Evolutionary conservation across 805 yeast genomes (phyloP).

Genomic region (Saccharomycopsis sp.): DNA sequence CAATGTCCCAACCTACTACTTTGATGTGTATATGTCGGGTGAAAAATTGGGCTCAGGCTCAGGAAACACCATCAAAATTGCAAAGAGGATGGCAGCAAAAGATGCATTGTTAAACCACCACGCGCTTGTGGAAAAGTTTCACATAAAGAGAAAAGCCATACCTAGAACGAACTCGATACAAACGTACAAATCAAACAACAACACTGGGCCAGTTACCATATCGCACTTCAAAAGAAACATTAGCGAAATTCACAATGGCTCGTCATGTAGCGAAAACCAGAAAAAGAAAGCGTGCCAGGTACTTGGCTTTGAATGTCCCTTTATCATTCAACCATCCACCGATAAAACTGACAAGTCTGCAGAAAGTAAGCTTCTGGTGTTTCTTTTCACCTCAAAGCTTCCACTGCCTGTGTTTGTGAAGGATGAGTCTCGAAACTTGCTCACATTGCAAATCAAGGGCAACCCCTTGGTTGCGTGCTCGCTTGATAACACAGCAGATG

Average conservation of each 20-base stretch:
- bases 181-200: background rate
- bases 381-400: background rate
- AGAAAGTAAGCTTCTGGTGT: background rate
- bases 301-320: too few species aligned
- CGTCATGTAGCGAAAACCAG: background rate
- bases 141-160: background rate
- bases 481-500: background rate
- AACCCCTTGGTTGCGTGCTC: background rate
- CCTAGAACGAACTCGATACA: background rate
- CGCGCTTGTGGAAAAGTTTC: slow-evolving; percentile 1
- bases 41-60: slow-evolving; percentile 58
- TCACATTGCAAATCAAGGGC: background rate
- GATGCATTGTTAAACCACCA: slow-evolving; percentile 50
- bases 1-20: slow-evolving; percentile 53
- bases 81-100: slow-evolving; percentile 84
- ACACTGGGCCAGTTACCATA: too few species aligned
- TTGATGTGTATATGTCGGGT: slow-evolving; percentile 39
- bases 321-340: background rate
- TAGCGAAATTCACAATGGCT: background rate
- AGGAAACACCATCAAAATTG: slow-evolving; percentile 65
- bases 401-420: background rate
- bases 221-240: background rate
- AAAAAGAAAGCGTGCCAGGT: background rate
- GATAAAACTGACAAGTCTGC: background rate
- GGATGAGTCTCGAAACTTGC: background rate